Conservation (phyloP, 805 yeast genomes). For the Wickerhamomyces hampshirensis region DNA sequence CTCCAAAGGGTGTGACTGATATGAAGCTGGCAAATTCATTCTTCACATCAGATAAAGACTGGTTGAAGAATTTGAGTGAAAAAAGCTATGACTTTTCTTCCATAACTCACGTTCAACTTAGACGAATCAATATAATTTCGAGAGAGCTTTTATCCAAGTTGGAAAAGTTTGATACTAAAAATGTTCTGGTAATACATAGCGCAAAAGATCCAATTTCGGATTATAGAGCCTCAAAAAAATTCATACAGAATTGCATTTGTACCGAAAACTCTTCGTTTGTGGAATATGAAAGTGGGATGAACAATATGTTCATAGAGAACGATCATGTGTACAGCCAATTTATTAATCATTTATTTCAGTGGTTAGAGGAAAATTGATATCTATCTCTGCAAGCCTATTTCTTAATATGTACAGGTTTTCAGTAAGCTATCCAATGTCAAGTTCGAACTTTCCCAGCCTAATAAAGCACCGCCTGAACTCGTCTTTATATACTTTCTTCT, state of each 20-base stretch:
- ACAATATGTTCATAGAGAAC: constrained; percentile 17
- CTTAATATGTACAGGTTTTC: background rate
- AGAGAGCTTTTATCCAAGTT: constrained; percentile 5
- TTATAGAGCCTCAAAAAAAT: constrained; percentile 1
- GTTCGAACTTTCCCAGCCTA: constrained; percentile 17
- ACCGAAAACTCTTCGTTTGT: constrained; percentile 10
- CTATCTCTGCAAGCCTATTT: background rate
- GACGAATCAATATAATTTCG: constrained; percentile 4
- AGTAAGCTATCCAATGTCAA: constrained; percentile 9
- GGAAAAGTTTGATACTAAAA: constrained; percentile 10
- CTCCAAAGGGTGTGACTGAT: constrained; percentile 5
- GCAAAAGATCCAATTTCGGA: constrained; percentile 11
- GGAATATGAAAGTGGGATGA: constrained; percentile 17
- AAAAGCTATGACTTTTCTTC: constrained; percentile 4
- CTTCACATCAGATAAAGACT: constrained; percentile 11
- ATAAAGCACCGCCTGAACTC: constrained; percentile 3
- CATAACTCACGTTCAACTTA: constrained; percentile 5
- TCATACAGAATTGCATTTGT: constrained; percentile 9
- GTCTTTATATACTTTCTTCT: constrained; percentile 13
- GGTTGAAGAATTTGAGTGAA: constrained; percentile 8
- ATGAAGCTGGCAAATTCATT: constrained; percentile 2
- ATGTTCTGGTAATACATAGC: constrained; percentile 13
- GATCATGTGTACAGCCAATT: constrained; percentile 14
- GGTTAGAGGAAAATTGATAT: constrained; percentile 17
- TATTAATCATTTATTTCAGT: constrained; percentile 13